phyloP scores from a whole-genome alignment of 139 green algal species.

The Mesostigma viride region DNA sequence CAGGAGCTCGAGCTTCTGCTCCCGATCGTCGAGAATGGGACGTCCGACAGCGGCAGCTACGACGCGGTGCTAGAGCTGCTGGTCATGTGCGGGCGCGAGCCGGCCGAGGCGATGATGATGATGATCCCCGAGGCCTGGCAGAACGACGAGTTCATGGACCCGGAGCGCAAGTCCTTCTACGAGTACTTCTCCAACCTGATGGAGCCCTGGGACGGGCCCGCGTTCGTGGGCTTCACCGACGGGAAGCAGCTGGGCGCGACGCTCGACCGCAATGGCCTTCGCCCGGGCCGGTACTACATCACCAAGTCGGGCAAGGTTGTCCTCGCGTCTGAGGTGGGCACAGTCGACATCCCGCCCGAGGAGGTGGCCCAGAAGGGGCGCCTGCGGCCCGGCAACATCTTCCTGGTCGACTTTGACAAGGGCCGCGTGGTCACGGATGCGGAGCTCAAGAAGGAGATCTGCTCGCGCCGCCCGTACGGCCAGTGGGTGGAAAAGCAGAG shows the following conservation, averaged over 20 bases:
- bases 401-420: conserved; percentile 88
- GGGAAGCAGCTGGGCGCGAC: conserved; percentile 84
- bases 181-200: conserved; percentile 79
- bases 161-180: conserved; percentile 79
- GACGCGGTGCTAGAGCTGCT: conserved; percentile 87
- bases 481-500: conserved; percentile 66
- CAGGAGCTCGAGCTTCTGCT: conserved; percentile 61
- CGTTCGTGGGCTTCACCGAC: conserved; percentile 82
- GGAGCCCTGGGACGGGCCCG: conserved; percentile 93
- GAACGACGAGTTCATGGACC: conserved; percentile 39
- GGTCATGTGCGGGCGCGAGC: conserved; percentile 52
- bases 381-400: conserved; percentile 92
- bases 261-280: conserved; percentile 86
- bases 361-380: conserved; percentile 77
- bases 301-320: conserved; percentile 58
- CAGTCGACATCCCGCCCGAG: conserved; percentile 76
- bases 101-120: conserved; percentile 91
- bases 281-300: conserved; percentile 90
- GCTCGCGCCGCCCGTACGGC: conserved; percentile 58
- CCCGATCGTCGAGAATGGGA: conserved; percentile 67
- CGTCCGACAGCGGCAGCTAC: conserved; percentile 75
- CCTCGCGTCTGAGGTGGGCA: conserved; percentile 53
- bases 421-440: conserved; percentile 29
- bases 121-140: conserved; percentile 92
- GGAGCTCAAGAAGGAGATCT: conserved; percentile 45